Evolutionary conservation across 306 rosid genomes (phyloP), one percentile per base, ranked within the genome.

Genomic region (Dicorynia guianensis): DNA sequence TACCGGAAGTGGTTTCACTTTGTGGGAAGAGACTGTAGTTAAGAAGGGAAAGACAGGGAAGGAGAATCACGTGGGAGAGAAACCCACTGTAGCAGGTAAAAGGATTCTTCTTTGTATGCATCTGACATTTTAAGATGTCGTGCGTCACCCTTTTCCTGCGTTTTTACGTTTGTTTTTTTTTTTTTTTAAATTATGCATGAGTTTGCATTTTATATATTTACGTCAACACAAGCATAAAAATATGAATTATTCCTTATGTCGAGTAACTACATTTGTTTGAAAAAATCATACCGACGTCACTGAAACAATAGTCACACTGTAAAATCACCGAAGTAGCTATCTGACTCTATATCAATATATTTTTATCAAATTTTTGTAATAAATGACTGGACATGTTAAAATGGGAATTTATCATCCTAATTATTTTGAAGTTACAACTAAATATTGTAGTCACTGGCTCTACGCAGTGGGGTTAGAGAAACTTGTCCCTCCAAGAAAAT

Each of bases 21-120:
- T 93, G 83, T 96, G 99, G 99, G 99, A 90, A 42, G 98, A 92
- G 77, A 85, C 94, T 76, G 87, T 87, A 5, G 78, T 50, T 6
- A 90, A 88, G 53, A 90, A 85, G 89, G 98, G 98, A 89, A 89
- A 89, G 88, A 81, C 91, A 81, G 89, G 93, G 87, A 96, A 92
- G 87, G 98, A 94, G 92, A 92, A 92, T 87, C 62, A 40, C 14
- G 66, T 78, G 78, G 87, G 70, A 42, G 95, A 86, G 43, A 87
- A 79, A 55, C 79, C 87, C 65, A n/a, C 19, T 20, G 35, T 66
- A 34, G 83, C 77, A 81, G 97, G 98, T 94, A 88, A 83, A 44
- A 35, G 35, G 13, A 19, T 33, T 48, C 35, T 64, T 15, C 13
- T 30, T 52, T 11, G 52, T 13, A 5, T 39, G 14, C 20, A 38